Conservation (phyloP, 495 filamentous ascomycete genomes). For the Podospora pseudopauciseta region DNA sequence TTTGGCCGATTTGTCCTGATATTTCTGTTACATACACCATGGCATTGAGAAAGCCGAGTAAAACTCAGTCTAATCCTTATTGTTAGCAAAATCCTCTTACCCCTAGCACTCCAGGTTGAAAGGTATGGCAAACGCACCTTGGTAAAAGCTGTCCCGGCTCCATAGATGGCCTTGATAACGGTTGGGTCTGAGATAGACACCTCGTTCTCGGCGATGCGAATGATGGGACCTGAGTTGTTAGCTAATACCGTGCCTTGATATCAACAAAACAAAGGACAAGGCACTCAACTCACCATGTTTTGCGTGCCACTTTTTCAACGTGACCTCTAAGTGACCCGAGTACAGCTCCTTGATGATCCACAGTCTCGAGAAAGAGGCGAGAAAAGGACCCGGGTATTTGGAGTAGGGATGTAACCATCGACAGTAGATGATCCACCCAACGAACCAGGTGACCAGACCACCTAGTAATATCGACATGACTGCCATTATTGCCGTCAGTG, state of each 20-base stretch:
- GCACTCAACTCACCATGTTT: conserved; percentile 9
- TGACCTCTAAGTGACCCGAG: not conserved
- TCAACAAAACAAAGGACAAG: not conserved
- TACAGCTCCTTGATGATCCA: not conserved
- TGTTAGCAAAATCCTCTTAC: not conserved
- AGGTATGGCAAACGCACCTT: not conserved
- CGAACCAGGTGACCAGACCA: not conserved
- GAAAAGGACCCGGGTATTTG: conserved; percentile 12
- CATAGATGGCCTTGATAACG: conserved; percentile 11
- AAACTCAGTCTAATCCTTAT: not conserved
- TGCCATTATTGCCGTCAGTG: not conserved
- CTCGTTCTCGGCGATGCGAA: conserved; percentile 11
- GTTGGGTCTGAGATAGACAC: conserved; percentile 11
- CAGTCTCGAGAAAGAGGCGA: conserved; percentile 8
- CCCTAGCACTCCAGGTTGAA: not conserved
- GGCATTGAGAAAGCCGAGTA: not conserved
- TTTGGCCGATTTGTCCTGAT: not conserved
- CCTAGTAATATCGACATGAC: not conserved
- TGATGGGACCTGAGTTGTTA: conserved; percentile 16
- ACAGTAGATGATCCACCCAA: conserved; percentile 7
- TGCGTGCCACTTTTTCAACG: conserved; percentile 1
- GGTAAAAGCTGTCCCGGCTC: conserved; percentile 1
- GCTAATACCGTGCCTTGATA: not conserved
- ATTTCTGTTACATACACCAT: not conserved
- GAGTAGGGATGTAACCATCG: conserved; percentile 7